Evolutionary conservation across 805 yeast genomes (phyloP), one percentile per base, ranked within the genome.

Genomic region (Brettanomyces anomalus): DNA sequence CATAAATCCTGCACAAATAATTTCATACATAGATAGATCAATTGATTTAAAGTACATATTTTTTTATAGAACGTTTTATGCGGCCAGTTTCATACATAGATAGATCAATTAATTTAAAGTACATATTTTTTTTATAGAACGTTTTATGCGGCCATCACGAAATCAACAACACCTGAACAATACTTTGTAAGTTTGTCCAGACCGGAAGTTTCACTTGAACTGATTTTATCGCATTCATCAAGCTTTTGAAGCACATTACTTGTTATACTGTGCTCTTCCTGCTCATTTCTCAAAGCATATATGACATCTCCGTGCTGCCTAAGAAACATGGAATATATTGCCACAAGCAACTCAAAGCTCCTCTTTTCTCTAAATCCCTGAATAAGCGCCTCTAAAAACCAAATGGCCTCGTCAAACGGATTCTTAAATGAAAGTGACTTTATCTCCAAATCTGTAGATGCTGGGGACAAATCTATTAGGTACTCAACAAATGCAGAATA

Each of bases 231-330:
- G 81, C 85, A 83, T 18, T 57, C 49, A 3, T 65, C 60, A 38
- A 87, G 60, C 1, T 78, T 72, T 1, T 53, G 60, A 7, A 61
- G 59, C 60, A 48, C 50, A 5, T n/a, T 57, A 3, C 59, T 65
- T 36, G 67, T 71, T n/a, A 46, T 43, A n/a, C 42, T 39, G 19
- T 42, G 44, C 3, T 44, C 48, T 5, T 35, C 43, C 6, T 43
- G 41, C 4, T 43, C 32, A 39, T 53, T 50, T 30, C 50, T 49
- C 30, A 54, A 49, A 13, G 45, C 47, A 42, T 52, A 60, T 28
- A 93, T 65, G 5, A 85, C 78, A 59, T 90, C 97, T 20, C 90
- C 89, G 61, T 93, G 98, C 39, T 74, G 74, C 55, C 76, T 78
- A 47, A 87, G 68, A 42, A 89, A 70, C 69, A 87, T 70, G 16